Evolutionary conservation across 1,284 basidiomycete species (phyloP), one percentile per base, ranked within the genome.

Genomic region (Uromyces viciae-fabae): DNA sequence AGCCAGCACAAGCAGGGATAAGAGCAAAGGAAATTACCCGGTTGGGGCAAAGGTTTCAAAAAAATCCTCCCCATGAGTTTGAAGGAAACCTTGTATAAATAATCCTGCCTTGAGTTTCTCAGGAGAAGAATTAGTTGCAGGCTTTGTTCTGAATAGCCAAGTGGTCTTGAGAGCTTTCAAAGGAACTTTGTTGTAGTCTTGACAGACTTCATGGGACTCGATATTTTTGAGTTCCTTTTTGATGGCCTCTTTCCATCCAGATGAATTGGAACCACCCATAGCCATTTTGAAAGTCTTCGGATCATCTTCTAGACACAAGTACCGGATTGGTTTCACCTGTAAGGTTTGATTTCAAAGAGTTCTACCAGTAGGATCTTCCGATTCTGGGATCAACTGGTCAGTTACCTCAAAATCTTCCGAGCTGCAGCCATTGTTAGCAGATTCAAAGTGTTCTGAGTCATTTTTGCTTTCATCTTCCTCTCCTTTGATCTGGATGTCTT

Each of bases 51-150:
- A n/a, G n/a, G n/a, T n/a, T n/a, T 88, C 84, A 31, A 86, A 85
- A 82, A 87, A 89, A 81, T 89, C 87, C 0, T 87, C 64, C 0
- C 88, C 86, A 2, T 84, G 83, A 0, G 84, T 81, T 82, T 90
- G 89, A 0, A 83, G 83, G 84, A 87, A 89, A 0, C 88, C 88
- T 58, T 86, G 84, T 0, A 87, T 88, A 0, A 88, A 86, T 0
- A 88, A 84, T 0, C 85, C 75, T 0, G 87, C 88, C 72, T 89
- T 89, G 79, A 84, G 84, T 19, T 82, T 81, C 15, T 82, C 49
- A 1, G 87, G 75, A 0, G 84, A 74, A 5, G 54, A 56, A 22
- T 5, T 56, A 28, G 83, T 83, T 31, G 88, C 84, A 17, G 82
- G 82, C 75, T 89, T 89, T 74, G 83, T 83, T 0, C 82, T 83